Evolutionary conservation across 2,329 filamentous ascomycete species (phyloP), one percentile per base, ranked within the genome.

Genomic region (Hymenoscyphus fructigenus): DNA sequence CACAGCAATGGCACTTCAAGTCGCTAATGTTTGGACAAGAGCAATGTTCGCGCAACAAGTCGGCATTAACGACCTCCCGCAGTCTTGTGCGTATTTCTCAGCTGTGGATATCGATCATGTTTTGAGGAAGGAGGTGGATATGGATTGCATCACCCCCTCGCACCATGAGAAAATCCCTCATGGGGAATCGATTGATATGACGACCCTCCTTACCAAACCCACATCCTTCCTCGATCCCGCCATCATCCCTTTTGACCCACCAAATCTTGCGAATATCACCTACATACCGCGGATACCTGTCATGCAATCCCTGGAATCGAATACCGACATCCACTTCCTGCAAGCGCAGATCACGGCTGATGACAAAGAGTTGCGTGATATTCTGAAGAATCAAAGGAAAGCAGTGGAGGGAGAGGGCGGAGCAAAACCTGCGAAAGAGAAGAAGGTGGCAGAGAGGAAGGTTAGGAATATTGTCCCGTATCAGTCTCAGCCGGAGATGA

Each of bases 31-130:
- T 23, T 99, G 95, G 95, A 99, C 96, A 0, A 85, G 95, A 60
- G 93, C 93, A 68, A 97, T 99, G 91, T 99, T 99, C 76, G 87
- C 91, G 0, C 93, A 99, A 78, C 95, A 99, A 78, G 91, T 97
- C 74, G 95, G 95, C 66, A 99, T 99, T 72, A 83, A 96, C 69
- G 95, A 99, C 74, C 84, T 99, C 10, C 95, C 96, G 0, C 95
- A 98, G 74, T 88, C 91, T 0, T 97, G 93, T 73, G 95, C 95
- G 9, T 99, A 93, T 78, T 99, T 99, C 79, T 96, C 91, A 0
- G 94, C 95, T 3, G 88, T 99, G 5, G 95, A 99, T 74, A 91
- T 99, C 69, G 95, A 99, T 74, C 89, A 92, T 72, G 93, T 99
- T 2, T 83, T 99, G n/a, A 87, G 95, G 60, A 99, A 99, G 76